phyloP scores from a whole-genome alignment of 169 alveolate genomes.

The Babesia gibsoni region DNA sequence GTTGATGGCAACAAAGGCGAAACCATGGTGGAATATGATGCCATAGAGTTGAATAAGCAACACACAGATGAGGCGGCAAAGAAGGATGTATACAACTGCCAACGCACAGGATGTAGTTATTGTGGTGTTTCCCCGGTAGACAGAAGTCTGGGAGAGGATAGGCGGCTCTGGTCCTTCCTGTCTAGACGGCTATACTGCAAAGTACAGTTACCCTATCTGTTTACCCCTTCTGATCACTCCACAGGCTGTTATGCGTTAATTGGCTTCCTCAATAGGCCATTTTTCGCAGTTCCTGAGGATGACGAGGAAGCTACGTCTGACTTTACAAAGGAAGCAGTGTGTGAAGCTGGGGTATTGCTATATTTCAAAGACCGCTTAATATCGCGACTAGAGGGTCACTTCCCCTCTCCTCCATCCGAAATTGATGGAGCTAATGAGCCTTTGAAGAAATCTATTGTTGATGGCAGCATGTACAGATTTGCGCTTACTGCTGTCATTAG shows the following conservation, averaged over 20 bases:
- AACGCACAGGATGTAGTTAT: conserved; percentile 48
- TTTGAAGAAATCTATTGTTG: conserved; percentile 51
- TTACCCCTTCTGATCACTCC: conserved; percentile 80
- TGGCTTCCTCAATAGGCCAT: conserved; percentile 81
- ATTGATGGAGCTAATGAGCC: conserved; percentile 69
- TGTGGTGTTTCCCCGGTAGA: conserved; percentile 63
- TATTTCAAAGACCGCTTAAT: conserved; percentile 83
- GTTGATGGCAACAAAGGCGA: not conserved
- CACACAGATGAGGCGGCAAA: conserved; percentile 8
- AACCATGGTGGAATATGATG: not conserved
- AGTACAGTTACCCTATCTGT: conserved; percentile 80
- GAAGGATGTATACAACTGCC: conserved; percentile 54
- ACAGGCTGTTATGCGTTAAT: conserved; percentile 79
- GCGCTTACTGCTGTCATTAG: conserved; percentile 81
- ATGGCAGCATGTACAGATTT: conserved; percentile 72
- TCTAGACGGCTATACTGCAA: conserved; percentile 57
- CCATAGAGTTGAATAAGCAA: conserved; percentile 6
- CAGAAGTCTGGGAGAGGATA: conserved; percentile 30
- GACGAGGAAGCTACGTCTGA: conserved; percentile 18
- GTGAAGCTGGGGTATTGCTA: conserved; percentile 86
- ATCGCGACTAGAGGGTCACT: conserved; percentile 81
- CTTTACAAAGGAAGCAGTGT: conserved; percentile 60
- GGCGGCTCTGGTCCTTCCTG: conserved; percentile 65
- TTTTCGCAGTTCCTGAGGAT: not conserved
- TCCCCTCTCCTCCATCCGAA: conserved; percentile 78